Evolutionary conservation across 306 rosid genomes (phyloP).

Genomic region (Pterocarpus macrocarpus): DNA sequence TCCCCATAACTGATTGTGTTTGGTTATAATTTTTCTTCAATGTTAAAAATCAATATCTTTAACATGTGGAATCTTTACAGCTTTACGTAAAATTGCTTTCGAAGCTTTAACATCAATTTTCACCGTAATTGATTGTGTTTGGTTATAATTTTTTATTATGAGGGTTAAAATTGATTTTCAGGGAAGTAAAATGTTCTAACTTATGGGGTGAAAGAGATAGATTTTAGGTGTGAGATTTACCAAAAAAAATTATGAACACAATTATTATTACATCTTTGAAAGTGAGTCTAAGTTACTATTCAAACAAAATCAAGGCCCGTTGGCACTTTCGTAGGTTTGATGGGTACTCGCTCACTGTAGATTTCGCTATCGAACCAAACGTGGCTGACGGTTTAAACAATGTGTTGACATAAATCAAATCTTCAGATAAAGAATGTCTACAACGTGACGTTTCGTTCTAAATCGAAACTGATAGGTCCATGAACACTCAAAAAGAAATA

Average conservation of each 20-base stretch:
- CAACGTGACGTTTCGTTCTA: slow-evolving; percentile 38
- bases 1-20: no score
- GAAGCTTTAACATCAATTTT: no score
- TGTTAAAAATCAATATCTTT: no score
- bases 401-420: slow-evolving; percentile 21
- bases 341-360: not conserved
- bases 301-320: not conserved
- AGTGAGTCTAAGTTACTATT: not conserved
- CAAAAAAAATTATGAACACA: not conserved
- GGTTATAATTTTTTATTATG: no score
- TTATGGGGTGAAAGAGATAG: no score
- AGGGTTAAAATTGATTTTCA: no score
- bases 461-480: slow-evolving; percentile 14
- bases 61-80: no score
- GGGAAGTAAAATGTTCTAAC: no score
- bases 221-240: no score
- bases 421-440: slow-evolving; percentile 3
- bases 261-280: not conserved
- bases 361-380: slow-evolving; percentile 27
- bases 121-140: no score
- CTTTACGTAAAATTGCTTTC: no score
- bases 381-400: slow-evolving; percentile 30
- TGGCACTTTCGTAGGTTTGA: not conserved
- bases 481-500: not conserved
- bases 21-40: no score